A percentile compares a stretch with the other conserved stretches of the same genome.
These are phyloP conservation scores for Thoreauomyces humboldtii DNA, from an alignment of 192 early-diverging fungal species.

Conservation along the genomic window DNA sequence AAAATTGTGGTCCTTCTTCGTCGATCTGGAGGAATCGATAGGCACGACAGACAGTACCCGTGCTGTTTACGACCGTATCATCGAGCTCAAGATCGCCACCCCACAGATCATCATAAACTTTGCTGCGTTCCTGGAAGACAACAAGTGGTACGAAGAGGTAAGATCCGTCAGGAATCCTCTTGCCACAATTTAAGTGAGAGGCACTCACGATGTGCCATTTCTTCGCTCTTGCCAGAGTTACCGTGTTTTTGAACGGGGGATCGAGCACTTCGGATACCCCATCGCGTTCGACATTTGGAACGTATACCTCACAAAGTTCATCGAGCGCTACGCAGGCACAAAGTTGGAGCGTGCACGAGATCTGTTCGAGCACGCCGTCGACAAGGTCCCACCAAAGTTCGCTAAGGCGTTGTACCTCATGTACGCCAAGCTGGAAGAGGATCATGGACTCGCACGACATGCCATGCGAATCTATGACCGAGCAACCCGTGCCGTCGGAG, in stretches of 20 bases:
- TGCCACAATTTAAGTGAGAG: too few species aligned
- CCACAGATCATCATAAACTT: constrained; percentile 97
- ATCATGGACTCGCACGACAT: constrained; percentile 83
- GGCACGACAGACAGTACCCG: constrained; percentile 78
- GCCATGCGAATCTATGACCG: constrained; percentile 94
- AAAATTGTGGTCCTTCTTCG: constrained; percentile 89
- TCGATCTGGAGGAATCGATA: constrained; percentile 91
- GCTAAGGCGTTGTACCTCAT: constrained; percentile 84
- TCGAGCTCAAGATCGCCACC: constrained; percentile 92
- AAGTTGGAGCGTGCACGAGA: constrained; percentile 91
- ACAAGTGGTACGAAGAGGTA: constrained; percentile 88
- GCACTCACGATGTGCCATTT: neutral
- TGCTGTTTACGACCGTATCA: constrained; percentile 84
- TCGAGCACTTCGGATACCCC: constrained; percentile 93
- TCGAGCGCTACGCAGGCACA: constrained; percentile 77
- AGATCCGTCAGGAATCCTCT: neutral
- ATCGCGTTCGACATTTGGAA: constrained; percentile 98
- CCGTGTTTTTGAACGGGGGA: constrained; percentile 93
- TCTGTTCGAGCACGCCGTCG: constrained; percentile 92
- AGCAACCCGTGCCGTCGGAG: constrained; percentile 74
- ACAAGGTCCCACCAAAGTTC: constrained; percentile 78
- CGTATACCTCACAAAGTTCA: constrained; percentile 85
- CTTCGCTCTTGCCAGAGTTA: constrained; percentile 55
- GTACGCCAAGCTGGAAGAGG: constrained; percentile 91
- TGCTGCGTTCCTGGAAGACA: constrained; percentile 83